phyloP scores from a whole-genome alignment of 163 green algal genomes.

The Prototheca cutis region DNA sequence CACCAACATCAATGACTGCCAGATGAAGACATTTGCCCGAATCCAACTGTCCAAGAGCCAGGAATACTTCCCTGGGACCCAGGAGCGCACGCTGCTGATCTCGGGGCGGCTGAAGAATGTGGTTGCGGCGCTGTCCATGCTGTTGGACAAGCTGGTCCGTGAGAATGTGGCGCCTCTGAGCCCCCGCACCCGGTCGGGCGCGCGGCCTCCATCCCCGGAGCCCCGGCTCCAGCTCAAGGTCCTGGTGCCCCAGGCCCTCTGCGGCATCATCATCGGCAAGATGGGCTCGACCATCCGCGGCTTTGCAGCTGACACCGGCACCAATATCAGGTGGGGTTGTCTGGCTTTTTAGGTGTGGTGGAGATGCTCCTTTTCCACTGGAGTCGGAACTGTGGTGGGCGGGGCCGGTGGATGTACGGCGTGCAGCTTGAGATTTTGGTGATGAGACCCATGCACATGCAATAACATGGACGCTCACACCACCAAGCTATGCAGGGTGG shows the following conservation, averaged over 20 bases:
- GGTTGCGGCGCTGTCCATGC: conserved; percentile 59
- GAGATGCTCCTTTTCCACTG: too few species aligned
- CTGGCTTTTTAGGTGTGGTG: not conserved
- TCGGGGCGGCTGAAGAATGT: conserved; percentile 52
- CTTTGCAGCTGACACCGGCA: conserved; percentile 53
- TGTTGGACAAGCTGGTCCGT: conserved; percentile 53
- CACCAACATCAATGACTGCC: conserved; percentile 58
- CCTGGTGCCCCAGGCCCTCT: conserved; percentile 60
- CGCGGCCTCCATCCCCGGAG: not conserved
- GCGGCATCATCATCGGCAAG: conserved; percentile 70
- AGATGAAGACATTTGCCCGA: conserved; percentile 44
- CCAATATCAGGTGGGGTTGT: conserved; percentile 37
- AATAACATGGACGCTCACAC: too few species aligned
- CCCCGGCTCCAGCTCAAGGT: conserved; percentile 33
- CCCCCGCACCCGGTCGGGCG: not conserved
- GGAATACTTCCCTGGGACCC: conserved; percentile 74
- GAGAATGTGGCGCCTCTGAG: conserved; percentile 21
- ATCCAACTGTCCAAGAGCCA: conserved; percentile 62
- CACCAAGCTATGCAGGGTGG: too few species aligned
- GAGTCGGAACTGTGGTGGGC: too few species aligned
- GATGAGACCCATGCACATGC: too few species aligned
- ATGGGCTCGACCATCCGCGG: conserved; percentile 58
- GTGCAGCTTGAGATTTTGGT: too few species aligned
- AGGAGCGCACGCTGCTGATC: conserved; percentile 60
- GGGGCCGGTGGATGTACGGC: too few species aligned